A percentile compares a stretch with the other conserved stretches of the same genome.
These are phyloP conservation scores for Gracilariopsis chorda DNA, from an alignment of 23 red algal genomes.

Conservation along the genomic window DNA sequence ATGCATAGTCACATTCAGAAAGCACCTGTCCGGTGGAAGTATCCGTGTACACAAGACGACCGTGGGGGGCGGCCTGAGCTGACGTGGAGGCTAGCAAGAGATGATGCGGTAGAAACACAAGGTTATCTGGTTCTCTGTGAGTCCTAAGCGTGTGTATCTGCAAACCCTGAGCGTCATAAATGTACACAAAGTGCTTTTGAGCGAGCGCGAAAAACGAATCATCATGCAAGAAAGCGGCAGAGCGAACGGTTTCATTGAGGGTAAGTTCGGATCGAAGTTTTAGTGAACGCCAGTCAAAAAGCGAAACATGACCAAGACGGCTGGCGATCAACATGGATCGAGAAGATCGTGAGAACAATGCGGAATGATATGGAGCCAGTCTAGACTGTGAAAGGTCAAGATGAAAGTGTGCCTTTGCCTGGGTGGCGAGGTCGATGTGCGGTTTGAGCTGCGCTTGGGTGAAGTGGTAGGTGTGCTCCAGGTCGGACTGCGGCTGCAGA, in stretches of 20 bases:
- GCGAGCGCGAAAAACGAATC: conserved; percentile 86
- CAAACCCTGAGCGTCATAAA: conserved; percentile 83
- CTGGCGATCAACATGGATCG: conserved; percentile 70
- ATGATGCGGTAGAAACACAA: conserved; percentile 91
- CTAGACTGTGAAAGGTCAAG: conserved; percentile 37
- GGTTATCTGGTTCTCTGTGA: conserved; percentile 66
- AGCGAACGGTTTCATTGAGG: conserved; percentile 84
- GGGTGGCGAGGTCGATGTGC: conserved; percentile 42
- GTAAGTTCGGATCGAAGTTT: conserved; percentile 59
- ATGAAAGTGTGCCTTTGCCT: conserved; percentile 34
- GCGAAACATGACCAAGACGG: conserved; percentile 74
- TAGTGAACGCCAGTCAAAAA: conserved; percentile 65
- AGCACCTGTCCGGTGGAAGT: conserved; percentile 64
- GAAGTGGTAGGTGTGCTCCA: conserved; percentile 77
- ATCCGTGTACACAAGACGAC: conserved; percentile 77
- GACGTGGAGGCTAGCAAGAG: conserved; percentile 80
- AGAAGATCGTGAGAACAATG: conserved; percentile 76
- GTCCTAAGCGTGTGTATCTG: conserved; percentile 85
- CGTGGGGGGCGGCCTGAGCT: background rate
- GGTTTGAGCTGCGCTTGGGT: conserved; percentile 39
- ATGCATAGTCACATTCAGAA: conserved; percentile 40
- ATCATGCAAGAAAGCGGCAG: conserved; percentile 74
- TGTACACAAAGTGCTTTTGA: conserved; percentile 68
- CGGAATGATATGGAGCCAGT: conserved; percentile 60
- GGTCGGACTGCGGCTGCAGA: conserved; percentile 41